Evolutionary conservation across 805 yeast species (phyloP), one percentile per base, ranked within the genome.

Genomic region (Candida koratica): DNA sequence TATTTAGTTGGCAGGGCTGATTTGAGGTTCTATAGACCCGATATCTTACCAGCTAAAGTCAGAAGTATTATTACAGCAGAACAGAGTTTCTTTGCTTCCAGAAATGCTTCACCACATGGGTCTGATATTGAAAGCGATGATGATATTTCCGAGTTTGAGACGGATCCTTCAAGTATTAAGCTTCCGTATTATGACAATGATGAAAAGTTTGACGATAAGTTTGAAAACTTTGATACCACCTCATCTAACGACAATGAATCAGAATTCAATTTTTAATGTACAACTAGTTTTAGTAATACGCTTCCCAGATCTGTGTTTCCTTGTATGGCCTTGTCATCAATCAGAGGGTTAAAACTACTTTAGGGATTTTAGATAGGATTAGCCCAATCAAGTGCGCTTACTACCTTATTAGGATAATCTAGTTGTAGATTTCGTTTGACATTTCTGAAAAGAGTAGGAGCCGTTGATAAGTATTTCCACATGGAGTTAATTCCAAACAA

Each of bases 11-110:
- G 79, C 12, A 72, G 94, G 55, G 76, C 80, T 34, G 93, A 84
- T 55, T 66, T 84, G 49, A 70, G 93, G 55, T 84, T 84, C 61
- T 84, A 84, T 69, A 77, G 84, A 58, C 90, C 93, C 12, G 89
- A 82, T 55, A 59, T 56, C 30, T 60, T 75, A 40, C 71, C 67
- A 10, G 49, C 51, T 28, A 57, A 53, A 34, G 68, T 66, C 35
- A 52, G 69, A 43, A 47, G 55, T 12, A 66, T 66, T 37, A 55
- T 65, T 25, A 66, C 72, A 3, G 71, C 71, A 3, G 68, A 66
- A 38, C 71, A 64, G 42, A 54, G 67, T 17, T 48, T 51, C 44
- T 54, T 53, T 30, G 60, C 56, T 4, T 57, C 66, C 1, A 32
- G 37, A 25, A 26, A 30, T 15, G 31, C 17, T 5, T 40, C 41